Base-by-base conservation (phyloP, 768 basidiomycete species). In the Mrakia gelida region DNA sequence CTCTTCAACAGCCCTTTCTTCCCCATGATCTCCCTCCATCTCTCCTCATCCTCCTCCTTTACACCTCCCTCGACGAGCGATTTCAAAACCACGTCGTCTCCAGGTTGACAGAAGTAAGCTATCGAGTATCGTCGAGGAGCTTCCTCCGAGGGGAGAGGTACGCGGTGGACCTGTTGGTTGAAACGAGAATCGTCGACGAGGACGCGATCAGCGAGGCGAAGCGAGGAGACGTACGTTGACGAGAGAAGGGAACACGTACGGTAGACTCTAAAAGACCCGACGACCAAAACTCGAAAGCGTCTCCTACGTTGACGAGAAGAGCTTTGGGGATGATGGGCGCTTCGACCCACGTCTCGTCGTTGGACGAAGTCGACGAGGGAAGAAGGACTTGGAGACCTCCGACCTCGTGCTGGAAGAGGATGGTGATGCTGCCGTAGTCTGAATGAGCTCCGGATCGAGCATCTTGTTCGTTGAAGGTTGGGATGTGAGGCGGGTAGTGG, bases 341-440 rank as follows among this genome's bases (percentile, higher is more conserved):
- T 28, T 59, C 59, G 59, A 59, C 59, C 59, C 59, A 59, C 23
- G 21, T 38, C 32, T 52, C 34, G 5, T 43, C 52, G 49, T 59
- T 73, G 49, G 15, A 18, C 16, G 49, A 52, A 52, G 49, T 18
- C 16, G 49, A 52, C 15, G 49, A 52, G 15, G 71, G 73, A 7
- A 73, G 49, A 13, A 73, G 62, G 13, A 90, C 87, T 81, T 91
- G 89, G 5, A 91, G 85, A 0, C 90, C 90, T 9, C 90, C 89
- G 3, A 87, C 85, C 7, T 87, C 85, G 80, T 91, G 89, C 82
- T 91, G 90, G 71, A 90, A 85, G 4, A 91, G 83, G 10, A 90
- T 82, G 73, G 90, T 91, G 26, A 90, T 84, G 0, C 86, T 88
- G 4, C 87, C 87, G 78, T 88, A 90, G 82, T 91, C 90, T 59